These are phyloP conservation scores for Paracoccidioides lutzii DNA, from an alignment of 2,329 filamentous ascomycete genomes.

Conservation along the genomic window DNA sequence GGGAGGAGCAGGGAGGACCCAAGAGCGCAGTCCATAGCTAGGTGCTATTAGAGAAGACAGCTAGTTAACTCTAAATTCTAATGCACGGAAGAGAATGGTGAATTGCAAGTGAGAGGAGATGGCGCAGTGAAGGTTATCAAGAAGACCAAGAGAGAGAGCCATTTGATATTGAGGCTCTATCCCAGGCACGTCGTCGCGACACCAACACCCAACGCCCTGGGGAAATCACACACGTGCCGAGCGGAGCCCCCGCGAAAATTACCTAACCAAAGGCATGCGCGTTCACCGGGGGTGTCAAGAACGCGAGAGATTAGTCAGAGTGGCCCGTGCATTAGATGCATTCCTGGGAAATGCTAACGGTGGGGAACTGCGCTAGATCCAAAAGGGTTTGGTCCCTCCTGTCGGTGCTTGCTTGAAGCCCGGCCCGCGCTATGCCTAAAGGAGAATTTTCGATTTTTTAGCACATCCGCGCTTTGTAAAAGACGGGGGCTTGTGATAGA, in stretches of 20 bases:
- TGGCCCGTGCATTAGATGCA: neutral
- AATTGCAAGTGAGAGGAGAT: neutral
- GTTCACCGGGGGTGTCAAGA: neutral
- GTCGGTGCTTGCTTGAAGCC: slow-evolving; percentile 2
- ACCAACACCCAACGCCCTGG: too few relatives aligned
- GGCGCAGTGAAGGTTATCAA: neutral
- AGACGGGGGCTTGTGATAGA: neutral
- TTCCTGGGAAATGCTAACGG: slow-evolving; percentile 1
- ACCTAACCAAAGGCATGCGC: too few relatives aligned
- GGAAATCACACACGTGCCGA: neutral
- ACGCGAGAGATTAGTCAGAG: slow-evolving; percentile 1
- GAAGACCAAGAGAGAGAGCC: neutral
- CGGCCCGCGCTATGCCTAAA: slow-evolving; percentile 4
- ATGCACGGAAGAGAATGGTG: neutral
- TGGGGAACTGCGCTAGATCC: neutral
- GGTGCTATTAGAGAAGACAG: neutral
- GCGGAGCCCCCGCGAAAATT: neutral
- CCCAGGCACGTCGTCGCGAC: neutral
- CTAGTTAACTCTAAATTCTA: neutral
- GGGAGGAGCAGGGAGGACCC: neutral
- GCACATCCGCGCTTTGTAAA: neutral
- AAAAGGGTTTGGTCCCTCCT: neutral
- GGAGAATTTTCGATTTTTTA: slow-evolving; percentile 7
- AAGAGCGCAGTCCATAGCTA: neutral
- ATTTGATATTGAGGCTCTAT: neutral